phyloP scores from a whole-genome alignment of 176 grass and related monocot genomes.

The Triticum monococcum region DNA sequence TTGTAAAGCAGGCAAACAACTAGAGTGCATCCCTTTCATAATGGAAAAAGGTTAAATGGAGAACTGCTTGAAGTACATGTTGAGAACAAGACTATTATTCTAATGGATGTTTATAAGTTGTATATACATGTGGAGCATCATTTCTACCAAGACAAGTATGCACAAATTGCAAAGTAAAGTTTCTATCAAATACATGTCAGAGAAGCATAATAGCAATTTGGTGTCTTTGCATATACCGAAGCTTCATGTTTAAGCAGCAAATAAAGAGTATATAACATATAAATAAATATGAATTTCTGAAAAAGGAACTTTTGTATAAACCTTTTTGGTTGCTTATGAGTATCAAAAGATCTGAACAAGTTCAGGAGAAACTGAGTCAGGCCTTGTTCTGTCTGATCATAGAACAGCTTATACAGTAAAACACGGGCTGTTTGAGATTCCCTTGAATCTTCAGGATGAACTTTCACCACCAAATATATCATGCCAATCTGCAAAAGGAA shows the following conservation, averaged over 20 bases:
- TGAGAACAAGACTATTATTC: neutral
- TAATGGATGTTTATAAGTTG: neutral
- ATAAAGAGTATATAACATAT: neutral
- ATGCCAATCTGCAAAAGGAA: slow-evolving; percentile 67
- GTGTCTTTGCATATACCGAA: neutral
- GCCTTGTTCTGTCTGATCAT: slow-evolving; percentile 96
- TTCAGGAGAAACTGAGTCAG: slow-evolving; percentile 85
- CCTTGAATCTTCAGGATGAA: slow-evolving; percentile 77
- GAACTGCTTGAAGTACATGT: neutral
- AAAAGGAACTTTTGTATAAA: slow-evolving; percentile 24
- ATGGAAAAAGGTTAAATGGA: slow-evolving; percentile 8
- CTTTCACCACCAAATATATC: slow-evolving; percentile 92
- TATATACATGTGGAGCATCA: neutral
- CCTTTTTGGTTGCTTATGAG: slow-evolving; percentile 97
- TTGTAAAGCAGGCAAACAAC: slow-evolving; percentile 12
- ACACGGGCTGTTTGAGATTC: slow-evolving; percentile 84
- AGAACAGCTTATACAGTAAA: slow-evolving; percentile 91
- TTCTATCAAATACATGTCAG: neutral
- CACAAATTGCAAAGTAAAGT: neutral
- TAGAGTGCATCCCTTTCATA: neutral
- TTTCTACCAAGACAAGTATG: neutral
- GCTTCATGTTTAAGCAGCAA: slow-evolving; percentile 16
- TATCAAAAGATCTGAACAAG: slow-evolving; percentile 90
- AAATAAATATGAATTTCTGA: slow-evolving; percentile 3
- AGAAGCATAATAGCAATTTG: slow-evolving; percentile 1